Percentiles rank a stretch among this genome's conserved stretches.
Evolutionary conservation across 192 early-diverging fungal species (phyloP).

Genomic region (Kappamyces sp.): DNA sequence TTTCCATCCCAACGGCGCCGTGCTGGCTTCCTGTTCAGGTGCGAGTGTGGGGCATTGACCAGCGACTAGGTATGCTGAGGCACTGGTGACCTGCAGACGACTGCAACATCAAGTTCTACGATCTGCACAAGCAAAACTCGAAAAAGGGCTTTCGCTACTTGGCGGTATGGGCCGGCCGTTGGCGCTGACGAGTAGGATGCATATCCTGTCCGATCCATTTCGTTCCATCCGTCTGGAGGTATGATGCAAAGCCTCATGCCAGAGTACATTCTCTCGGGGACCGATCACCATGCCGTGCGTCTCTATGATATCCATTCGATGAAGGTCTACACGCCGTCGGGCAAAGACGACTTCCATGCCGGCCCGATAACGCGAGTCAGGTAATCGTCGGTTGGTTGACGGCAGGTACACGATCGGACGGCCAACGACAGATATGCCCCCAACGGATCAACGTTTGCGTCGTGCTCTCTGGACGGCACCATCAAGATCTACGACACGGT

Average conservation of each 20-base stretch:
- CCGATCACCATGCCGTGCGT: conserved; percentile 72
- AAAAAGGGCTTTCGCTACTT: conserved; percentile 82
- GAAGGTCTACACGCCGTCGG: conserved; percentile 69
- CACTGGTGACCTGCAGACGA: conserved; percentile 41
- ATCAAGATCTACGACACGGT: conserved; percentile 85
- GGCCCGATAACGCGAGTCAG: conserved; percentile 48
- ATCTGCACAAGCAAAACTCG: conserved; percentile 72
- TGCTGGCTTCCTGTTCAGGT: conserved; percentile 76
- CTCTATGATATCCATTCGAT: conserved; percentile 82
- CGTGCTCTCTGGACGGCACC: conserved; percentile 76
- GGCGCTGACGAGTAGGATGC: conserved; percentile 49
- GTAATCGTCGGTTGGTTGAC: background rate
- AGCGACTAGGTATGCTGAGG: too few species aligned
- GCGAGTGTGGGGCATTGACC: background rate
- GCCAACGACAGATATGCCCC: conserved; percentile 67
- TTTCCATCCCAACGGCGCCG: conserved; percentile 90
- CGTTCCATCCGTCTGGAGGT: conserved; percentile 92
- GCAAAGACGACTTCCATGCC: conserved; percentile 36
- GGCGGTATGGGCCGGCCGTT: conserved; percentile 39
- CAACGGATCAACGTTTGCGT: conserved; percentile 66
- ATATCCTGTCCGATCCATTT: conserved; percentile 68
- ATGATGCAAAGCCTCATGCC: conserved; percentile 54
- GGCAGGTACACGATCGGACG: conserved; percentile 9
- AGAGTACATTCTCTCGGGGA: conserved; percentile 39
- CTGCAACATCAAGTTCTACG: conserved; percentile 81